Percentiles rank a stretch among this genome's conserved stretches.
Evolutionary conservation across 148 eudicot genomes (phyloP).

Genomic region (Camellia granthamiana): DNA sequence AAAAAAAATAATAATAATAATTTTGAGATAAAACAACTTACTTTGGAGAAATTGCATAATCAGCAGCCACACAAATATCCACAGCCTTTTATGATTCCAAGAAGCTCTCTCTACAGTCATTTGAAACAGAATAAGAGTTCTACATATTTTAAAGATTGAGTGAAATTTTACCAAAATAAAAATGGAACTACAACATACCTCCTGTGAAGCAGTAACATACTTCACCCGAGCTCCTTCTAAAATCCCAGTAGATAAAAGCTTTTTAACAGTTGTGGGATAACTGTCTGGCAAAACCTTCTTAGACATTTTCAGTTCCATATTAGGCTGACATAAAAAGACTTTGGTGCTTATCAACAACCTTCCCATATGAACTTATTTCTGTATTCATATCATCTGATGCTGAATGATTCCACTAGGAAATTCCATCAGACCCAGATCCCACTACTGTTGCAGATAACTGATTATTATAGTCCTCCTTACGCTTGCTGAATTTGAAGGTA

Average conservation of each 20-base stretch:
- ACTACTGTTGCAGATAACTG: conserved; percentile 20
- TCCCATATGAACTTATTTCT: conserved; percentile 5
- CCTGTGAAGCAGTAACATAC: conserved; percentile 51
- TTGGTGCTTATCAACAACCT: conserved; percentile 11
- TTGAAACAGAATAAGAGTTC: conserved; percentile 9
- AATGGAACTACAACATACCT: conserved; percentile 37
- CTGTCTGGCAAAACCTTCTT: conserved; percentile 58
- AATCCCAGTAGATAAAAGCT: conserved; percentile 74
- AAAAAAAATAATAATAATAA: background rate
- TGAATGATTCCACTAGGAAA: conserved; percentile 21
- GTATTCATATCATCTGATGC: conserved; percentile 19
- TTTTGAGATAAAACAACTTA: conserved; percentile 17
- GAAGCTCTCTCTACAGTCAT: conserved; percentile 61
- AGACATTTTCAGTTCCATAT: conserved; percentile 68
- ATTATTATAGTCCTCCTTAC: conserved; percentile 48
- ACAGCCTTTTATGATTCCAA: conserved; percentile 57
- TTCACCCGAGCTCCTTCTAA: conserved; percentile 91
- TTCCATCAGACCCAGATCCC: conserved; percentile 23
- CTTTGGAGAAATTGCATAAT: conserved; percentile 63
- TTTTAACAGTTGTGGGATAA: conserved; percentile 76
- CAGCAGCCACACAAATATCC: conserved; percentile 90
- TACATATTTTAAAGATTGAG: conserved; percentile 3
- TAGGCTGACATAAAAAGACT: conserved; percentile 22
- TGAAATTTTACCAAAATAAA: background rate
- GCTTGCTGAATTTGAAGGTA: conserved; percentile 83